Conservation (phyloP, 2,329 filamentous ascomycete species). For the Colletotrichum sp. region DNA sequence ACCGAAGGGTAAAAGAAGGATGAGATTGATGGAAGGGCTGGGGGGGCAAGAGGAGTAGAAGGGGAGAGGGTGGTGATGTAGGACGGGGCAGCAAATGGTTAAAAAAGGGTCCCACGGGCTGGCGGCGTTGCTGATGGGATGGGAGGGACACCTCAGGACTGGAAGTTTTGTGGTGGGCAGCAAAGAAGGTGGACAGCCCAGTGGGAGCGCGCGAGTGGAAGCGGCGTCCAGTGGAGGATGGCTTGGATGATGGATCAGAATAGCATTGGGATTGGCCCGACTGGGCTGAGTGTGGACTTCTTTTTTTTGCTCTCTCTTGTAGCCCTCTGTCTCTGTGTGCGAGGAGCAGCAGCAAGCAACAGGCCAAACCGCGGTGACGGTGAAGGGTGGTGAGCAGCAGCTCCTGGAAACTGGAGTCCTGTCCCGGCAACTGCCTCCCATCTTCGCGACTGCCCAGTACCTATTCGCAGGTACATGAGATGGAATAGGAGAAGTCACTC, state of each 20-base stretch:
- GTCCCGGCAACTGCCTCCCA: neutral
- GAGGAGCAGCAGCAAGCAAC: neutral
- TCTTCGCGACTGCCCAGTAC: neutral
- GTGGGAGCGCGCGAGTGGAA: neutral
- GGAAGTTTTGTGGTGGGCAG: neutral
- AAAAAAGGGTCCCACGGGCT: constrained; percentile 21
- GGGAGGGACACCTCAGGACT: neutral
- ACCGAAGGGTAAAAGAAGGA: constrained; percentile 4
- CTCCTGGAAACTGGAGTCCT: neutral
- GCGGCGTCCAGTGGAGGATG: constrained; percentile 14
- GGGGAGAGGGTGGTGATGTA: constrained; percentile 9
- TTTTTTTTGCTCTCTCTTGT: neutral
- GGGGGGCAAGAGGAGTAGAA: constrained; percentile 17
- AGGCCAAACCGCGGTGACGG: neutral
- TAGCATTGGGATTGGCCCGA: constrained; percentile 14
- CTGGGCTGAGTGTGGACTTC: constrained; percentile 11
- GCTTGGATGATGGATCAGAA: constrained; percentile 17
- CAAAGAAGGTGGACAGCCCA: neutral
- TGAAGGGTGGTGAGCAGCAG: neutral
- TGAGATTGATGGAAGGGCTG: constrained; percentile 11
- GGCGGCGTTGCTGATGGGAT: constrained; percentile 6
- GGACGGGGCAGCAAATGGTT: constrained; percentile 22
- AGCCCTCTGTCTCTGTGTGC: neutral
- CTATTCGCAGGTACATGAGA: neutral
- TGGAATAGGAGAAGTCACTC: constrained; percentile 18